Evolutionary conservation across 2,329 filamentous ascomycete genomes (phyloP).

Genomic region (Arachnomyces sp.): DNA sequence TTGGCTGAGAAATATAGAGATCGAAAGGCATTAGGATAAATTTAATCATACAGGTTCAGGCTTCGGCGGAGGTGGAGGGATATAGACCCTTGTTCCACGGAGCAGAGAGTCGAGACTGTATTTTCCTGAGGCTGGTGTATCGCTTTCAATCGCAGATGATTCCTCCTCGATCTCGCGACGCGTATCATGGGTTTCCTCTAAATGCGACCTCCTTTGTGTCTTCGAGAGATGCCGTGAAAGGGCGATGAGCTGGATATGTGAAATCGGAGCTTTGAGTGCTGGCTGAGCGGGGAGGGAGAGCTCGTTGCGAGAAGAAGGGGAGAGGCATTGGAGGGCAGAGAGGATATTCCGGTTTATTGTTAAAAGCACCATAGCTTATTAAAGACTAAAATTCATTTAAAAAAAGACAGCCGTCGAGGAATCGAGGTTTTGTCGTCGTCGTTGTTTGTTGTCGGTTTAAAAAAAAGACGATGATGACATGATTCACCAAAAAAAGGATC

Average conservation of each 20-base stretch:
- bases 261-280: conserved; percentile 28
- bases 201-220: neutral
- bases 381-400: no score
- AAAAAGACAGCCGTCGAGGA: no score
- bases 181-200: neutral
- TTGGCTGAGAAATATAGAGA: conserved; percentile 1
- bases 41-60: conserved; percentile 58
- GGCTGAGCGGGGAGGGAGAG: conserved; percentile 28
- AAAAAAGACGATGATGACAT: no score
- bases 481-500: no score
- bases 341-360: conserved; percentile 33
- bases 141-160: neutral
- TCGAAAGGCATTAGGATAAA: neutral
- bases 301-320: conserved; percentile 22
- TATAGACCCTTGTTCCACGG: conserved; percentile 63
- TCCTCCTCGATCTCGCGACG: conserved; percentile 19
- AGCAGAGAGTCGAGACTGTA: conserved; percentile 63
- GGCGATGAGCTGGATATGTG: conserved; percentile 34
- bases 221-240: conserved; percentile 22
- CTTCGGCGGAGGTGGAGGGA: conserved; percentile 73
- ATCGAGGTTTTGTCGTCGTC: no score
- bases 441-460: no score
- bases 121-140: conserved; percentile 16
- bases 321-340: conserved; percentile 30
- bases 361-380: conserved; percentile 33